These are phyloP conservation scores for Fraxinus xanthoxyloides DNA, from an alignment of 305 asterid genomes.

Conservation along the genomic window DNA sequence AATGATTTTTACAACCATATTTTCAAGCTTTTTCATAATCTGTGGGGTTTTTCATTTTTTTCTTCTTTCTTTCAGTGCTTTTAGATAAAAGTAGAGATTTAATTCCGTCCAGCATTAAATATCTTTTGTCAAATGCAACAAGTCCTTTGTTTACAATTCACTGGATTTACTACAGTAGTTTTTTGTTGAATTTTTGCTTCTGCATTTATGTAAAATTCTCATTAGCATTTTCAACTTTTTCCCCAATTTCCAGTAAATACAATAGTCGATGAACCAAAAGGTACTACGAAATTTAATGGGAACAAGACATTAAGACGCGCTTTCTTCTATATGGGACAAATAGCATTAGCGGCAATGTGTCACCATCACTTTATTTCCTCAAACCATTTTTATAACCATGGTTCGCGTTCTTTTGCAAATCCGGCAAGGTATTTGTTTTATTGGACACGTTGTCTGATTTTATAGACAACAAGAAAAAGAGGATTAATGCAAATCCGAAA, in stretches of 20 bases:
- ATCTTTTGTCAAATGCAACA: constrained; percentile 3
- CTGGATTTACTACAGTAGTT: background rate
- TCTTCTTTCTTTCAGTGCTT: background rate
- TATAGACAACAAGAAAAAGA: background rate
- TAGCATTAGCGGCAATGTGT: constrained; percentile 18
- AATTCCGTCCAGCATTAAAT: background rate
- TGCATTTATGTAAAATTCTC: background rate
- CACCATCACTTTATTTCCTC: constrained; percentile 21
- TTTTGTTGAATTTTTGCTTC: constrained; percentile 17
- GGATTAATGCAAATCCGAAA: background rate
- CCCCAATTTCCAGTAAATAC: background rate
- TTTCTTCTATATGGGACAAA: constrained; percentile 1
- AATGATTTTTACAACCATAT: background rate
- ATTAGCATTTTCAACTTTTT: background rate
- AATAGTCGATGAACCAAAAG: background rate
- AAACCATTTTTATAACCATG: background rate
- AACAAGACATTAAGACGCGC: background rate
- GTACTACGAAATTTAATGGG: background rate
- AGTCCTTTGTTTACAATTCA: background rate
- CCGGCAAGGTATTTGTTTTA: background rate
- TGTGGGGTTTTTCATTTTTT: background rate
- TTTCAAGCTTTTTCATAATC: background rate
- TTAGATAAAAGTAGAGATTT: background rate
- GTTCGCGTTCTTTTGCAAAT: background rate
- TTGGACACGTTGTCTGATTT: background rate